A percentile compares a stretch with the other conserved stretches of the same genome.
These are phyloP conservation scores for Globisporangium paroecandrum DNA, from an alignment of 352 stramenopile species.

Conservation along the genomic window DNA sequence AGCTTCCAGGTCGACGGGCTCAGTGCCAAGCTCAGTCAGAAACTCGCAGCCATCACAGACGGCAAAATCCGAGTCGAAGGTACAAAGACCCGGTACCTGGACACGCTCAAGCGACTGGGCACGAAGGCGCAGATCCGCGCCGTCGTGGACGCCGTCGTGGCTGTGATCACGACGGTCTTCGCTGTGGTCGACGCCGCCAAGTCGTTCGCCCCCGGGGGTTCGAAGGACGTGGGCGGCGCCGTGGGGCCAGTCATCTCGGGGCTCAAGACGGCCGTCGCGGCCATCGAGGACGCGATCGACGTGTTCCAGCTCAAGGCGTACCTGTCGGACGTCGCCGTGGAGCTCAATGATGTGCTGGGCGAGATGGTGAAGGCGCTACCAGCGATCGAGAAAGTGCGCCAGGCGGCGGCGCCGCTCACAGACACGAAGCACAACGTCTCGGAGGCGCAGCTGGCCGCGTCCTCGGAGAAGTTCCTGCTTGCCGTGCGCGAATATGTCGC, in stretches of 20 bases:
- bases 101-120: constrained; percentile 2
- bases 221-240: not conserved
- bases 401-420: not conserved
- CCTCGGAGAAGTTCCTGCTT: not conserved
- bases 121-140: constrained; percentile 5
- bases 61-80: not conserved
- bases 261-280: not conserved
- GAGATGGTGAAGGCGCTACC: constrained; percentile 3
- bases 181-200: not conserved
- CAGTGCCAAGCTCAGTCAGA: not conserved
- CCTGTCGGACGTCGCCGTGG: not conserved
- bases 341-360: not conserved
- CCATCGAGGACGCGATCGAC: not conserved
- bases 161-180: not conserved
- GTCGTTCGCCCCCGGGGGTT: not conserved
- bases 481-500: not conserved
- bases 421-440: not conserved
- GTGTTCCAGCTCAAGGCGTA: constrained; percentile 5
- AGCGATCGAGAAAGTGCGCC: not conserved
- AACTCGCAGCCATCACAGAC: not conserved
- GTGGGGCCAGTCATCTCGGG: constrained; percentile 2
- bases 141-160: constrained; percentile 3
- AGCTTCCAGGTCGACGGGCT: not conserved
- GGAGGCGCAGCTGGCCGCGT: constrained; percentile 1
- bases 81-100: not conserved